Conservation (phyloP, 208 protist species). For the Leishmania tarentolae region DNA sequence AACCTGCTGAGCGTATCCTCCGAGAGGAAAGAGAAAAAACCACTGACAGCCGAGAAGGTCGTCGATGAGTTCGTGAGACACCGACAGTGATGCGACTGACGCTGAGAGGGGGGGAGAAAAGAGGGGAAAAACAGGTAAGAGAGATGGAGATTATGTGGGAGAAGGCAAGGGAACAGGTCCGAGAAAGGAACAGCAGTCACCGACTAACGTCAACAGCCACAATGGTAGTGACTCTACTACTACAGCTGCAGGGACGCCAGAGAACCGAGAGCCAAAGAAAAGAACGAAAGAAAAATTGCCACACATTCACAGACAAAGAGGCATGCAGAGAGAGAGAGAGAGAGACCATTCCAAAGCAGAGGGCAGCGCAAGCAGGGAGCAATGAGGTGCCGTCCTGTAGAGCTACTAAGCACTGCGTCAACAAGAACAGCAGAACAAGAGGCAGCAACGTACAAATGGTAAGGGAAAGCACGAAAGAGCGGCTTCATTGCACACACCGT, state of each 20-base stretch:
- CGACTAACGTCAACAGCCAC: not conserved
- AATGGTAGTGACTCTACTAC: not conserved
- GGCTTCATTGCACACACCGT: not conserved
- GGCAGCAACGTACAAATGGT: constrained; percentile 2
- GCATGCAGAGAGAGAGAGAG: constrained; percentile 1
- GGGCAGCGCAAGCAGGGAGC: not conserved
- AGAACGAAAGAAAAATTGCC: not conserved
- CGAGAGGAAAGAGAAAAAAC: not conserved
- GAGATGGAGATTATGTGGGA: not conserved
- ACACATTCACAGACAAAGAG: not conserved
- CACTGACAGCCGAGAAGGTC: not conserved
- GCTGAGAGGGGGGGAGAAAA: not conserved
- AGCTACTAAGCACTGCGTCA: constrained; percentile 4
- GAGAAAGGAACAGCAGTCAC: not conserved
- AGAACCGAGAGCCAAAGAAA: constrained; percentile 9
- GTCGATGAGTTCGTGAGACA: not conserved
- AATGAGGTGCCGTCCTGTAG: not conserved
- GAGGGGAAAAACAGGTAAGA: not conserved
- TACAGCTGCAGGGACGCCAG: not conserved
- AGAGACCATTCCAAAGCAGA: not conserved
- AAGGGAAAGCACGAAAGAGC: constrained; percentile 5
- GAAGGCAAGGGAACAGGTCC: not conserved
- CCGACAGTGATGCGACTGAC: not conserved
- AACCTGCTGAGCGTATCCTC: not conserved
- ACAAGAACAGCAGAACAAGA: constrained; percentile 7